Evolutionary conservation across 805 yeast genomes (phyloP), one percentile per base, ranked within the genome.

Genomic region (Metschnikowia proteae): DNA sequence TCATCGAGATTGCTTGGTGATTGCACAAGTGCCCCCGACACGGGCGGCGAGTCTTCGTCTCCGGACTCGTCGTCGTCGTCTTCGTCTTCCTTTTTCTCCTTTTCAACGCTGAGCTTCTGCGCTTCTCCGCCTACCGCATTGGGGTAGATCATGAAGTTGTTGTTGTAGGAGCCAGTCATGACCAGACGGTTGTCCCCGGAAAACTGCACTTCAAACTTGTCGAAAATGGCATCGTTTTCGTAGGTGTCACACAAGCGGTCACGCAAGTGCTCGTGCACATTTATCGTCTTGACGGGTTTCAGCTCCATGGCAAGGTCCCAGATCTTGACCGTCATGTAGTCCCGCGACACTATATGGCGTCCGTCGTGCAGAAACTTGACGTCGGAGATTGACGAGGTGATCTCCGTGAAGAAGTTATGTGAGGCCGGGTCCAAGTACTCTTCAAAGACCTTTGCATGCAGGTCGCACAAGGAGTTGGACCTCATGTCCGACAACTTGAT

Each of bases 231-330:
- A 72, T 94, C 99, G 66, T 90, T 91, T 68, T 94, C 99, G 74
- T 95, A 94, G 39, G 98, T 90, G 67, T 95, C 97, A 72, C 98
- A 92, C 62, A 94, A 75, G 63, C 92, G 78, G 62, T 90, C 96
- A 60, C 96, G 82, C 62, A 94, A 80, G 66, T 88, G 95, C 66
- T 94, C 98, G 69, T 94, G 99, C 55, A 95, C 90, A 65, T 89
- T 89, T 53, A 94, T 91, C 11, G 97, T 91, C 68, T 89, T 89
- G 49, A 95, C 71, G 33, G 99, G 99, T 67, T 86, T 88, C 56
- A 83, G 84, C 70, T 94, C 97, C 99, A 94, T 94, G 56, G 89
- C 89, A 53, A 94, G 79, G 74, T 94, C 99, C 99, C 99, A 94
- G 58, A 94, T 86, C 70, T 94, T 94, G 31, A 92, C 96, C 8